These are phyloP conservation scores for Termitomyces sp. DNA, from an alignment of 768 basidiomycete species.

Conservation along the genomic window DNA sequence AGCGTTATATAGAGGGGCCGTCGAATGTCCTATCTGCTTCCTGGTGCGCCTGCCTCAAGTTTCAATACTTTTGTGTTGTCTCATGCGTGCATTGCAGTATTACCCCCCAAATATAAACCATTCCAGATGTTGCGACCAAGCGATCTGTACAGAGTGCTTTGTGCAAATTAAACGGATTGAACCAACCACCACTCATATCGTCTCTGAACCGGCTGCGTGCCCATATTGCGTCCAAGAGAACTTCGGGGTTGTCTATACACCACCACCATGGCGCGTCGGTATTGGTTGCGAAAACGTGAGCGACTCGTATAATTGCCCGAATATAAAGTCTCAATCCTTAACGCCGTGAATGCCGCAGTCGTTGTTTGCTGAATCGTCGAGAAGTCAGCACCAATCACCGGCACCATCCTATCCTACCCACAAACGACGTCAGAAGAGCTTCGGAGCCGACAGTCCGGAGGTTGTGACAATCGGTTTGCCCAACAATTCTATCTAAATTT, in stretches of 20 bases:
- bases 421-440: conserved; percentile 83
- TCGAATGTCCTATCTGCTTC: conserved; percentile 98
- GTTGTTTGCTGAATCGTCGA: conserved; percentile 48
- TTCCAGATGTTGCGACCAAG: conserved; percentile 97
- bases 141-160: conserved; percentile 98
- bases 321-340: background rate
- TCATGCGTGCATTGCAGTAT: conserved; percentile 51
- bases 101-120: conserved; percentile 97
- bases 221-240: conserved; percentile 98
- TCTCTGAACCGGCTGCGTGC: conserved; percentile 94
- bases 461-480: conserved; percentile 84
- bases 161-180: conserved; percentile 98
- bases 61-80: conserved; percentile 21
- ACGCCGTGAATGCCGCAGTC: conserved; percentile 17
- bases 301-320: conserved; percentile 19
- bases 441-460: conserved; percentile 78
- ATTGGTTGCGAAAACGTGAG: conserved; percentile 72
- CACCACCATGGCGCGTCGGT: conserved; percentile 77
- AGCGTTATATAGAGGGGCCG: conserved; percentile 74
- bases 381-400: conserved; percentile 38
- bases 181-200: conserved; percentile 90
- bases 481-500: background rate
- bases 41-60: conserved; percentile 53
- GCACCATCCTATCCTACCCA: conserved; percentile 39
- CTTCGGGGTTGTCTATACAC: conserved; percentile 87